phyloP scores from a whole-genome alignment of 2,329 filamentous ascomycete species.

The Pseudogymnoascus sp. region DNA sequence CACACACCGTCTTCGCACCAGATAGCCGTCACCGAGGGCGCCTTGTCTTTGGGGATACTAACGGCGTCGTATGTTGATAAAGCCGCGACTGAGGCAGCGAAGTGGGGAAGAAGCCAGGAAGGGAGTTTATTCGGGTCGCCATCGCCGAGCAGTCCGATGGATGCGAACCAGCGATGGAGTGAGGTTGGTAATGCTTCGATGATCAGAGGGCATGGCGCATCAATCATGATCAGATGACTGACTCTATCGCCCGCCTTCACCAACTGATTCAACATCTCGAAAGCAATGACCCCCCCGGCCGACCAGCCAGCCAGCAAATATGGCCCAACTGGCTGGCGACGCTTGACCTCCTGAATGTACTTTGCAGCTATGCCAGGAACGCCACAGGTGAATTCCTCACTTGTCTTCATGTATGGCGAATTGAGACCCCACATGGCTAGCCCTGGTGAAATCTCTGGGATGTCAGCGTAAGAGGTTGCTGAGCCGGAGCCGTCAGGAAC shows the following conservation, averaged over 20 bases:
- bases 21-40: constrained; percentile 57
- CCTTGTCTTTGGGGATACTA: constrained; percentile 52
- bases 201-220: constrained; percentile 59
- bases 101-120: constrained; percentile 69
- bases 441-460: constrained; percentile 36
- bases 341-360: constrained; percentile 64
- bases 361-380: constrained; percentile 59
- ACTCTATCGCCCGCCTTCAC: constrained; percentile 51
- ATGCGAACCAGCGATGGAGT: constrained; percentile 67
- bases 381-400: constrained; percentile 58
- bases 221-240: constrained; percentile 57
- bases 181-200: constrained; percentile 59
- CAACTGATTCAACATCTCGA: constrained; percentile 58
- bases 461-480: constrained; percentile 35
- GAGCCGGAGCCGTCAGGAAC: constrained; percentile 45
- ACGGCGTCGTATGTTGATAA: constrained; percentile 63
- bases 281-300: constrained; percentile 69
- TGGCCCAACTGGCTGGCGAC: constrained; percentile 61
- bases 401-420: constrained; percentile 65
- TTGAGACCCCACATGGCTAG: constrained; percentile 55
- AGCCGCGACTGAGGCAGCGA: constrained; percentile 60
- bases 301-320: constrained; percentile 69
- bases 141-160: constrained; percentile 64
- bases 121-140: constrained; percentile 56
- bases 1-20: constrained; percentile 72